A percentile compares a stretch with the other conserved stretches of the same genome.
Evolutionary conservation across 768 basidiomycete genomes (phyloP).

Genomic region (Boletus tomentosulus): DNA sequence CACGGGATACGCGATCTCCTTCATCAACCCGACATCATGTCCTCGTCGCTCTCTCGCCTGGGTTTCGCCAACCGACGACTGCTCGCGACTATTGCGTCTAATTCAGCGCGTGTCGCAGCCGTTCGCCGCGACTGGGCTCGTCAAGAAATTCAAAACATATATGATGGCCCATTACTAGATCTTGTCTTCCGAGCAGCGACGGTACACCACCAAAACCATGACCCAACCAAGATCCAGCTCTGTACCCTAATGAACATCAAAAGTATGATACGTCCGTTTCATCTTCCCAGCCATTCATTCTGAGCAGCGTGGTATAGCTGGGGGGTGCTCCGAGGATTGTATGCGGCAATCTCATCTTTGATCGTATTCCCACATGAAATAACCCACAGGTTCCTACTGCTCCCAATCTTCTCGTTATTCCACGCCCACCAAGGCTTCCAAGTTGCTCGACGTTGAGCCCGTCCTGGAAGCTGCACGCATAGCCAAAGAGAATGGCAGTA

Average conservation of each 20-base stretch:
- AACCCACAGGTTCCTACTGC: slow-evolving; percentile 80
- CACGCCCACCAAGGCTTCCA: slow-evolving; percentile 84
- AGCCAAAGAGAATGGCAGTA: slow-evolving; percentile 95
- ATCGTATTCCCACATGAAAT: neutral
- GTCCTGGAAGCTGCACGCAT: slow-evolving; percentile 89
- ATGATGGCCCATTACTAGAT: slow-evolving; percentile 81
- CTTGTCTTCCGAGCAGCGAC: slow-evolving; percentile 83
- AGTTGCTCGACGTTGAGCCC: slow-evolving; percentile 83
- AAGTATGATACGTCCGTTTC: slow-evolving; percentile 50
- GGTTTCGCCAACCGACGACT: slow-evolving; percentile 36
- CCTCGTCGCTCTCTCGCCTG: slow-evolving; percentile 5
- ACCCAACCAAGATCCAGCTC: slow-evolving; percentile 87
- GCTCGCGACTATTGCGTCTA: slow-evolving; percentile 53
- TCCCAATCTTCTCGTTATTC: slow-evolving; percentile 95
- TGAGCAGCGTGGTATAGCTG: slow-evolving; percentile 48
- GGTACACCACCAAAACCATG: slow-evolving; percentile 82
- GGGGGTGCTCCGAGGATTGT: slow-evolving; percentile 97
- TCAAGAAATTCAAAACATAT: slow-evolving; percentile 80
- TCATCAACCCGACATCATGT: slow-evolving; percentile 7
- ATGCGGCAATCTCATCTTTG: slow-evolving; percentile 26
- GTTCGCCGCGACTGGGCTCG: slow-evolving; percentile 69
- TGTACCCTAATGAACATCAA: slow-evolving; percentile 99
- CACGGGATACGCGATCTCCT: neutral
- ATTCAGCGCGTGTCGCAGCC: slow-evolving; percentile 2
- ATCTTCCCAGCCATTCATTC: slow-evolving; percentile 15